Conservation (phyloP, 345 rosid species). For the Anastatica hierochuntica region DNA sequence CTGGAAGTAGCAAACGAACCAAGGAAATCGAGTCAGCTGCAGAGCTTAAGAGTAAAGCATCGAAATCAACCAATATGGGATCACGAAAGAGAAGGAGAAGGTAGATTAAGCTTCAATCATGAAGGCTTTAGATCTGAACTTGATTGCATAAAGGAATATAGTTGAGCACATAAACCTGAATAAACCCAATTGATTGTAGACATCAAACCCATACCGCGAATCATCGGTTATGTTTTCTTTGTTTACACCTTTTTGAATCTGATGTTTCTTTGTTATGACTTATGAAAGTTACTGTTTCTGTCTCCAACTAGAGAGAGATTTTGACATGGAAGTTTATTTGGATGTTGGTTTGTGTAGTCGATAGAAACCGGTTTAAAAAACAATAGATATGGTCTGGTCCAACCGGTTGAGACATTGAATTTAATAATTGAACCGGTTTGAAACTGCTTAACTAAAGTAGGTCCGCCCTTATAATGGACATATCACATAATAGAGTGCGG, state of each 20-base stretch:
- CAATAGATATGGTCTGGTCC: neutral
- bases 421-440: neutral
- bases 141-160: neutral
- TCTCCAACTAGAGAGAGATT: neutral
- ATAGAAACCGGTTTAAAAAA: neutral
- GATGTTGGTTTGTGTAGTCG: neutral
- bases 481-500: no score
- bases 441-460: no score
- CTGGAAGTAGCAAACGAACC: slow-evolving; percentile 15
- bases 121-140: slow-evolving; percentile 1
- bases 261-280: neutral
- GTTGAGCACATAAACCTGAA: neutral
- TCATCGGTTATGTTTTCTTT: slow-evolving; percentile 3
- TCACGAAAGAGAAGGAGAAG: slow-evolving; percentile 24
- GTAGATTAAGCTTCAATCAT: neutral
- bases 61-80: slow-evolving; percentile 6
- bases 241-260: neutral
- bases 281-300: neutral
- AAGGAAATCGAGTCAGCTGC: slow-evolving; percentile 9
- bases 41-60: neutral
- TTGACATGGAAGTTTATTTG: no score
- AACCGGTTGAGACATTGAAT: neutral
- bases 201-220: neutral
- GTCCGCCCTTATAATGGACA: no score
- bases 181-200: neutral